Conservation (phyloP, 75 land plant species). For the Cryptomeria japonica region DNA sequence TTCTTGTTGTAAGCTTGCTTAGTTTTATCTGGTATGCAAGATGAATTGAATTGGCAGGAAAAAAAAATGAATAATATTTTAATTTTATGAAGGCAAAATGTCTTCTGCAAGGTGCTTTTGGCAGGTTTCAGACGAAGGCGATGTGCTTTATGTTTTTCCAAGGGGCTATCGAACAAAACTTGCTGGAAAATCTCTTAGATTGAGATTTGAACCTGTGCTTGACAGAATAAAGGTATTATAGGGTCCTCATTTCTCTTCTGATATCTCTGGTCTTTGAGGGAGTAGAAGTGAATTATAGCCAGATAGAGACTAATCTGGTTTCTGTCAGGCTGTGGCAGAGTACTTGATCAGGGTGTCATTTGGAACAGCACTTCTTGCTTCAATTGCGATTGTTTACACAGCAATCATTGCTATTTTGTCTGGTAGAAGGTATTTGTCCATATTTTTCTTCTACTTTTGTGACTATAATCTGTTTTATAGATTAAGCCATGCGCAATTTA, state of each 20-base stretch:
- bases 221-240: conserved; percentile 78
- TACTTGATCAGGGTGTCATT: conserved; percentile 90
- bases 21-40: background rate
- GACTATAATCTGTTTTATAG: background rate
- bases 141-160: conserved; percentile 93
- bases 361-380: conserved; percentile 92
- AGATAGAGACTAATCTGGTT: conserved; percentile 11
- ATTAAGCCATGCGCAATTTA: background rate
- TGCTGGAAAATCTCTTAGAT: conserved; percentile 72
- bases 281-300: background rate
- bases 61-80: conserved; percentile 14
- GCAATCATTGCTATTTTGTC: conserved; percentile 85
- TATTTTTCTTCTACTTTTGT: background rate
- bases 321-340: conserved; percentile 63
- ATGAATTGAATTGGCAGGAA: conserved; percentile 2
- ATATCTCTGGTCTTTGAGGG: conserved; percentile 2
- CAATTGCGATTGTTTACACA: conserved; percentile 89
- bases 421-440: conserved; percentile 67
- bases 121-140: conserved; percentile 99
- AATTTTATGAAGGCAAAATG: conserved; percentile 26
- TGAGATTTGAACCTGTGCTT: conserved; percentile 81
- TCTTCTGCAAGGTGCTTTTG: conserved; percentile 29
- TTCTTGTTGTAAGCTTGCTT: background rate
- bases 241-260: conserved; percentile 8
- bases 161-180: conserved; percentile 85